phyloP scores from a whole-genome alignment of 495 filamentous ascomycete species.

The Neurospora sp. region DNA sequence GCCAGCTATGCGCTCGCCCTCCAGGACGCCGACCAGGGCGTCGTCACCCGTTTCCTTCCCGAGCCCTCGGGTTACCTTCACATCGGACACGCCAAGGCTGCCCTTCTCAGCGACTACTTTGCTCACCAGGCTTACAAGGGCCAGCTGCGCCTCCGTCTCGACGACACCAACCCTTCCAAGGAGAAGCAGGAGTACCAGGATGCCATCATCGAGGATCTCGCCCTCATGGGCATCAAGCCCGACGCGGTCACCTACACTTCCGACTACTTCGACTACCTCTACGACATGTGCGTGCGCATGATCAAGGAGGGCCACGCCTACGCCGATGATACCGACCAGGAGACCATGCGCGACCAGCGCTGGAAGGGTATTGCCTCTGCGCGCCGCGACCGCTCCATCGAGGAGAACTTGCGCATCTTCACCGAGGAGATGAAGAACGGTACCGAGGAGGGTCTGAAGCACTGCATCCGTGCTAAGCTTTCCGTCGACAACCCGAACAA shows the following conservation, averaged over 20 bases:
- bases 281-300: slow-evolving; percentile 63
- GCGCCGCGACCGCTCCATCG: slow-evolving; percentile 63
- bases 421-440: slow-evolving; percentile 77
- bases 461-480: slow-evolving; percentile 87
- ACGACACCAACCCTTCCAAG: slow-evolving; percentile 90
- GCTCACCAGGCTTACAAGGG: slow-evolving; percentile 82
- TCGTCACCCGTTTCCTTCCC: slow-evolving; percentile 88
- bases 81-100: slow-evolving; percentile 90
- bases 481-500: slow-evolving; percentile 75
- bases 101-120: slow-evolving; percentile 87
- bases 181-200: slow-evolving; percentile 90
- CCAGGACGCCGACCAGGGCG: slow-evolving; percentile 78
- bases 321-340: slow-evolving; percentile 79
- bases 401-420: slow-evolving; percentile 71
- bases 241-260: slow-evolving; percentile 71
- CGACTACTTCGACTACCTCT: slow-evolving; percentile 84
- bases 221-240: slow-evolving; percentile 74
- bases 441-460: slow-evolving; percentile 60
- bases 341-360: slow-evolving; percentile 72
- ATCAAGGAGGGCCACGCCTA: slow-evolving; percentile 83
- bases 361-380: slow-evolving; percentile 64
- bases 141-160: slow-evolving; percentile 71
- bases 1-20: slow-evolving; percentile 86
- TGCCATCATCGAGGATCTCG: slow-evolving; percentile 76
- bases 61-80: slow-evolving; percentile 95